Base-by-base conservation (phyloP, 2,329 filamentous ascomycete genomes). In the Verticillium alfalfae region DNA sequence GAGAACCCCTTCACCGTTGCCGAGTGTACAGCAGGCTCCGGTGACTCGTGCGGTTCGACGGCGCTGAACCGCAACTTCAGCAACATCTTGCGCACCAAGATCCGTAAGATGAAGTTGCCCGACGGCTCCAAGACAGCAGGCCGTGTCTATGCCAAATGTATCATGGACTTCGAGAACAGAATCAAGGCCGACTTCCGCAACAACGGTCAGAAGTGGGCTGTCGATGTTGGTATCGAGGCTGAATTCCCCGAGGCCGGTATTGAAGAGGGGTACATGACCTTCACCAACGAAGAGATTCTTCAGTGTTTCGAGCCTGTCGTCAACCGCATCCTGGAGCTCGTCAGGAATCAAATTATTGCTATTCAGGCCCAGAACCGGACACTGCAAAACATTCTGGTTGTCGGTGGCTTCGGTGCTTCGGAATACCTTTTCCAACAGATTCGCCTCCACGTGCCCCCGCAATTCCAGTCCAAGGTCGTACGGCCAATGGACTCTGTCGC, bases 171-270 rank as follows among this genome's bases (percentile, higher is more conserved):
- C 71, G 95, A 99, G 81, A 98, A 98, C 85, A 85, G 95, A 75
- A 97, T 99, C 85, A 99, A 99, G 84, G 95, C 95, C 58, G 95
- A 98, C 76, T 99, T 99, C 88, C 88, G 95, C 67, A 98, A 98
- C 81, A 98, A 97, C 76, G 93, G 94, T 58, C 94, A 98, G 77
- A 98, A 98, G 77, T 98, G 95, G 95, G 95, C 95, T 55, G 93
- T 98, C 22, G 95, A 99, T 73, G 95, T 99, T 58, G 95, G 95
- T 72, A 98, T 99, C 70, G 95, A 99, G 81, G 93, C 94, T 54
- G 95, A 98, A 73, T 98, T 96, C 80, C 94, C 94, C 45, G 95
- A 98, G 73, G 95, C 95, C 37, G 93, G 93, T 68, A 98, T 99
- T 68, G 95, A 98, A 79, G 95, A 99, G 77, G 94, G 95, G 58